Evolutionary conservation across 306 rosid genomes (phyloP).

Genomic region (Lathyrus aphaca): DNA sequence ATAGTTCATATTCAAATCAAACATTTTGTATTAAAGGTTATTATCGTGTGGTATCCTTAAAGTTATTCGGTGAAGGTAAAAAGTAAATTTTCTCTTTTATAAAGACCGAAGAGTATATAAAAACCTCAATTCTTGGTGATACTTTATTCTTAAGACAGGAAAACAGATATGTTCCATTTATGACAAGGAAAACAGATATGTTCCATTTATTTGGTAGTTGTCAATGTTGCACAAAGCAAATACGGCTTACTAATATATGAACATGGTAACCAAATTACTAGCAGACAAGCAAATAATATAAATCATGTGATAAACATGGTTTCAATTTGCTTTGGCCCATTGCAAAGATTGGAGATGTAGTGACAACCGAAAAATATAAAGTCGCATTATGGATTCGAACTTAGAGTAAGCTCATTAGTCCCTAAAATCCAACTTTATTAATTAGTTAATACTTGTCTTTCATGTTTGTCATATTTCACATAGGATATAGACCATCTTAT

Average conservation of each 20-base stretch:
- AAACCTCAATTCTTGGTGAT: no score
- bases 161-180: neutral
- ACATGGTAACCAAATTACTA: no score
- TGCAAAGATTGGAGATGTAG: no score
- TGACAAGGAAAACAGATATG: neutral
- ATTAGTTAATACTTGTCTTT: neutral
- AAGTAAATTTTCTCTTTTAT: no score
- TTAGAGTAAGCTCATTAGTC: neutral
- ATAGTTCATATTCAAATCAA: slow-evolving; percentile 1
- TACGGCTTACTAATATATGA: no score
- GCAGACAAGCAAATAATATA: no score
- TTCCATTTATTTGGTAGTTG: neutral
- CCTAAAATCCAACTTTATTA: neutral
- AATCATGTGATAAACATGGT: neutral
- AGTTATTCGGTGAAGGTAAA: no score
- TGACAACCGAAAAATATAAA: neutral
- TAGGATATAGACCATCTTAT: neutral
- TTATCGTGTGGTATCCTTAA: neutral
- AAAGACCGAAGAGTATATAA: no score
- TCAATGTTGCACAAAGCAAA: neutral
- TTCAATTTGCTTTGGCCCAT: neutral
- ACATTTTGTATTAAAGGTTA: neutral
- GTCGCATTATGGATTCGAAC: neutral
- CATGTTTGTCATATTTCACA: neutral
- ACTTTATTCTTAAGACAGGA: neutral